These are phyloP conservation scores for Erysimum pusillum DNA, from an alignment of 441 rosid genomes.

Conservation along the genomic window DNA sequence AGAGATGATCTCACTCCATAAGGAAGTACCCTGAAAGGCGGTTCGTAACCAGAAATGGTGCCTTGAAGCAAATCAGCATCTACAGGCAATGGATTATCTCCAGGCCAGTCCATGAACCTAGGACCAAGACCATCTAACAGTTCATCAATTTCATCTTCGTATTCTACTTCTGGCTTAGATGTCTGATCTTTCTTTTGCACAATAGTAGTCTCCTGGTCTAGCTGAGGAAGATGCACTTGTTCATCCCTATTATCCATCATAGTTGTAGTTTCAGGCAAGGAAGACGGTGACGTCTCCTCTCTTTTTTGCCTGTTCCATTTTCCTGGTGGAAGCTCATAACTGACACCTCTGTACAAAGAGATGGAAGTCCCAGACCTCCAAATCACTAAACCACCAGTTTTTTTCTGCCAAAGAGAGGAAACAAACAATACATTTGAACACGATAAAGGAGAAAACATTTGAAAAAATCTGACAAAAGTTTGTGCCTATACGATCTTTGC, in stretches of 20 bases:
- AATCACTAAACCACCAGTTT: slow-evolving; percentile 93
- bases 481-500: background rate
- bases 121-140: slow-evolving; percentile 85
- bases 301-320: slow-evolving; percentile 58
- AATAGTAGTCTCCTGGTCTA: slow-evolving; percentile 45
- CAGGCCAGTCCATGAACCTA: slow-evolving; percentile 85
- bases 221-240: slow-evolving; percentile 47
- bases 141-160: slow-evolving; percentile 80
- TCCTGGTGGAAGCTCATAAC: slow-evolving; percentile 76
- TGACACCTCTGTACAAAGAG: slow-evolving; percentile 88
- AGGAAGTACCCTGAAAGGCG: slow-evolving; percentile 95
- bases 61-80: slow-evolving; percentile 97
- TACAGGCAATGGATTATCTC: slow-evolving; percentile 81
- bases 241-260: slow-evolving; percentile 25
- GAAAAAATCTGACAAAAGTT: background rate
- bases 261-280: slow-evolving; percentile 34
- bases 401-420: slow-evolving; percentile 59
- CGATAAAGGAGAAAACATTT: background rate
- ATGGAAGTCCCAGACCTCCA: slow-evolving; percentile 93
- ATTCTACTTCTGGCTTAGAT: slow-evolving; percentile 54
- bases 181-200: slow-evolving; percentile 48
- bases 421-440: background rate
- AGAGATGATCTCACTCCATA: slow-evolving; percentile 81
- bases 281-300: slow-evolving; percentile 38
- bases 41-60: slow-evolving; percentile 71